Conservation (phyloP, 192 early-diverging fungal species). For the Coemansia sp. region DNA sequence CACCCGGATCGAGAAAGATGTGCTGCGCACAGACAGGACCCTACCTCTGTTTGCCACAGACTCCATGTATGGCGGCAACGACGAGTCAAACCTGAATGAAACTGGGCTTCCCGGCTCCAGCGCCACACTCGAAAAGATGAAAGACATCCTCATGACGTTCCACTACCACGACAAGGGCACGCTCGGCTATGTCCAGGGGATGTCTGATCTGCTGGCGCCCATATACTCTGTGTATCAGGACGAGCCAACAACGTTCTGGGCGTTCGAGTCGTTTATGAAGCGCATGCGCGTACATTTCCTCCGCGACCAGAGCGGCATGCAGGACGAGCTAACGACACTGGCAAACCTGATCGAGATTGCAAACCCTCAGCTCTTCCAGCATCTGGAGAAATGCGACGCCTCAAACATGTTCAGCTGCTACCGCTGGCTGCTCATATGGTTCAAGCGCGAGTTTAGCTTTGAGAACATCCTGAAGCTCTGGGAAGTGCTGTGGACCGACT, state of each 20-base stretch:
- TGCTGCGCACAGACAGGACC: conserved; percentile 90
- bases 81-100: conserved; percentile 38
- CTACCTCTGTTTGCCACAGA: conserved; percentile 79
- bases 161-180: conserved; percentile 71
- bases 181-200: conserved; percentile 93
- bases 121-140: conserved; percentile 80
- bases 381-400: conserved; percentile 75
- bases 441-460: conserved; percentile 96
- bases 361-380: conserved; percentile 80
- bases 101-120: conserved; percentile 60
- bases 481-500: conserved; percentile 83
- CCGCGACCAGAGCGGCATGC: conserved; percentile 93
- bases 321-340: conserved; percentile 77
- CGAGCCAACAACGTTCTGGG: conserved; percentile 92
- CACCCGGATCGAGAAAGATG: conserved; percentile 89
- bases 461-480: conserved; percentile 79
- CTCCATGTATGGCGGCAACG: conserved; percentile 56
- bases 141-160: conserved; percentile 91
- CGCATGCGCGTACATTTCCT: conserved; percentile 89
- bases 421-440: conserved; percentile 95
- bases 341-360: conserved; percentile 82
- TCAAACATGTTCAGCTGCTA: conserved; percentile 97
- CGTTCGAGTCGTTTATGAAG: conserved; percentile 87
- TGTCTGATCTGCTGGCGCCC: conserved; percentile 92
- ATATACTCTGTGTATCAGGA: conserved; percentile 85